These are phyloP conservation scores for Phoma herbarum DNA, from an alignment of 2,329 filamentous ascomycete species.

Conservation along the genomic window DNA sequence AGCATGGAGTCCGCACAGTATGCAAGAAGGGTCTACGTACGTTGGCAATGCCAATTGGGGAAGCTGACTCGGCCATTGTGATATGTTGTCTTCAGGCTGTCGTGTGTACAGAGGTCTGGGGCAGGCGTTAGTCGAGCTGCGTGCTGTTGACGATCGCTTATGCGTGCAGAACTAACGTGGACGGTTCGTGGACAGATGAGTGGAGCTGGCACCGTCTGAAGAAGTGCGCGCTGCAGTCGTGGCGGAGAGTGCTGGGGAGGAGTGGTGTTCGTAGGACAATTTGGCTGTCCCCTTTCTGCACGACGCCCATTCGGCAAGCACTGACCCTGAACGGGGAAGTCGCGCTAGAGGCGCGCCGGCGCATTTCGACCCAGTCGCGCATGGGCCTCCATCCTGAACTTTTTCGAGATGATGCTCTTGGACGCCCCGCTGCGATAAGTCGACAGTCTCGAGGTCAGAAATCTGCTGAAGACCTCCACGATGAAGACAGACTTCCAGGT, in stretches of 20 bases:
- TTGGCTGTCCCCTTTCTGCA: conserved; percentile 53
- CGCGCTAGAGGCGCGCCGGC: conserved; percentile 39
- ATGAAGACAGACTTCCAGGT: conserved; percentile 99
- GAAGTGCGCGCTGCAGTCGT: conserved; percentile 16
- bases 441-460: conserved; percentile 13
- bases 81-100: conserved; percentile 32
- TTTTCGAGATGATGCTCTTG: conserved; percentile 41
- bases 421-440: conserved; percentile 34
- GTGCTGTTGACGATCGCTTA: background rate
- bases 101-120: conserved; percentile 32
- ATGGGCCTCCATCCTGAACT: conserved; percentile 46
- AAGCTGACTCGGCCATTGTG: conserved; percentile 70
- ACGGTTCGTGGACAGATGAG: background rate
- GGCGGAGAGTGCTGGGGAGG: conserved; percentile 20
- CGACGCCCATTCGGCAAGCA: conserved; percentile 50
- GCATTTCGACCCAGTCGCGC: conserved; percentile 25
- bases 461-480: conserved; percentile 33
- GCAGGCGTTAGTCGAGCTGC: conserved; percentile 30
- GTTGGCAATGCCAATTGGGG: conserved; percentile 78
- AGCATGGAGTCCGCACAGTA: conserved; percentile 35
- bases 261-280: conserved; percentile 40
- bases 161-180: conserved; percentile 16
- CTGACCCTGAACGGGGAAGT: conserved; percentile 48
- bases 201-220: conserved; percentile 11
- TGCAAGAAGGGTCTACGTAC: conserved; percentile 57